Base-by-base conservation (phyloP, 73 alveolate genomes). In the Paramecium octaurelia region DNA sequence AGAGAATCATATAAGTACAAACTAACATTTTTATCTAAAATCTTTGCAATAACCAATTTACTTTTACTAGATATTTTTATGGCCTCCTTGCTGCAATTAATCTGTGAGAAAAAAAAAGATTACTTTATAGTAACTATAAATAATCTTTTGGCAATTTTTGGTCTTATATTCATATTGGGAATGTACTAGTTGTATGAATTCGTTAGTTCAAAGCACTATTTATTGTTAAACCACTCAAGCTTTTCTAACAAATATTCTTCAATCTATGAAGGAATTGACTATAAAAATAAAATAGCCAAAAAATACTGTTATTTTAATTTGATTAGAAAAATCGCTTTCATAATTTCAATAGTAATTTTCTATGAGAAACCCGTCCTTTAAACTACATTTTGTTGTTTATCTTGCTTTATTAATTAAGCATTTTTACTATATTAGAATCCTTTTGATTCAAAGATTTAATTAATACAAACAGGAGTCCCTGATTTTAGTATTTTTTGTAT, bases 401-500 rank as follows among this genome's bases (percentile, higher is more conserved):
- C 59, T 21, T 73, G 64, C 14, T 29, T 29, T 40, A 34, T 73
- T 10, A 73, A 73, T 73, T 9, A 31, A 31, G 58, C 59, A 10
- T 73, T 73, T 34, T 35, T 73, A 9, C 8, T 73, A 4, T 73
- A 34, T 73, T 29, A 73, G 16, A 73, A 73, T 73, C 87, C 87
- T 11, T 73, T 73, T 73, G 34, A 73, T 21, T 31, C 57, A 31
- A 73, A 18, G 21, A 40, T 31, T 12, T 24, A n/a, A 35, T 73
- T 73, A n/a, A 73, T 73, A 4, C n/a, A 73, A 36, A n/a, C 34
- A 8, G 87, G 36, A 31, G 21, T 73, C 21, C 87, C 87, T 9
- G 87, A 73, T 73, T 73, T 73, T 11, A 35, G 87, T 73, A 73
- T 73, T 8, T 73, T 73, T 73, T 34, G 54, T 9, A 31, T 73